Conservation (phyloP, 148 eudicot genomes). For the Silene latifolia region DNA sequence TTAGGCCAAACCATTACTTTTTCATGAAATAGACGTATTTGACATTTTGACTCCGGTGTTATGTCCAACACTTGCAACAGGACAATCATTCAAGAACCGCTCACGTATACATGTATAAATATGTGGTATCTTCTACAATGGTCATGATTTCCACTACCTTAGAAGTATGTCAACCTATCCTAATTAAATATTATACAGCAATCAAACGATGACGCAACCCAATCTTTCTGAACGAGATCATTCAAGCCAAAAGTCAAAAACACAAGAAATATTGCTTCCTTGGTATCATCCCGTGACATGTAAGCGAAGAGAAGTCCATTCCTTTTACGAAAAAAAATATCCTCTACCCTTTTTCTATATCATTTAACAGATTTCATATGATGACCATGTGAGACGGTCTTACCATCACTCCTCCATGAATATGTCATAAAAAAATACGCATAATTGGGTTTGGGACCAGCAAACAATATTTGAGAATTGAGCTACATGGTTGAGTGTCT, state of each 20-base stretch:
- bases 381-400: conserved; percentile 21
- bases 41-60: not conserved
- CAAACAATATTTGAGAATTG: conserved; percentile 4
- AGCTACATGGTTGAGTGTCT: conserved; percentile 13
- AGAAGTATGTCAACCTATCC: conserved; percentile 1
- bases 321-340: too few relatives aligned
- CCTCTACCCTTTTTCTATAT: too few relatives aligned
- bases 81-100: not conserved
- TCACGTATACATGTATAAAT: not conserved
- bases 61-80: not conserved
- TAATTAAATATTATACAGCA: not conserved
- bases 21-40: not conserved
- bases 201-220: too few relatives aligned
- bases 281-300: conserved; percentile 16
- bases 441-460: not conserved
- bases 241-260: conserved; percentile 19
- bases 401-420: conserved; percentile 12
- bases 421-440: not conserved
- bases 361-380: not conserved
- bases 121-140: not conserved
- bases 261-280: conserved; percentile 17
- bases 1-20: not conserved
- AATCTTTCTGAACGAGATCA: conserved; percentile 2
- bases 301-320: too few relatives aligned
- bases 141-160: conserved; percentile 1